Evolutionary conservation across 2,329 filamentous ascomycete genomes (phyloP), one percentile per base, ranked within the genome.

Genomic region (Phoma sp.): DNA sequence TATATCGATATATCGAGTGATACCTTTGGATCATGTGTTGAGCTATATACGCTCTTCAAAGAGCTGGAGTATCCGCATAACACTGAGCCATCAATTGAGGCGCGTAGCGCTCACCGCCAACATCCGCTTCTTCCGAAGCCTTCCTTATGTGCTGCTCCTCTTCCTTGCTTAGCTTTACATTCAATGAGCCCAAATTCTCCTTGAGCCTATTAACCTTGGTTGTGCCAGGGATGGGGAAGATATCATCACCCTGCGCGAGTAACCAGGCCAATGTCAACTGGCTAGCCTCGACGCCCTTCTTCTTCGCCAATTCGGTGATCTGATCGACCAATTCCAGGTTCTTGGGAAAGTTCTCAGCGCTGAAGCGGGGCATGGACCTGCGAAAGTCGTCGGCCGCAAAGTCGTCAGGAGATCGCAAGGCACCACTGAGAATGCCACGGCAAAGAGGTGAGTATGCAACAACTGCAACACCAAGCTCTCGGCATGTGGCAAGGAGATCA

Each of bases 221-320:
- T 9, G 71, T 75, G 7, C 83, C 83, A 0, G 82, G 82, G 52
- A 83, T 89, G 0, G 87, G 83, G 61, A 90, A 81, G 72, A 65
- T 71, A 50, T 69, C 75, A 5, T 82, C 80, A 74, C 80, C 75
- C 48, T 78, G 74, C 6, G 64, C 65, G 55, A 75, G 24, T 36
- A 76, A 42, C 73, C 75, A 77, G 6, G 73, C 72, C n/a, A 77
- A 55, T 0, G 83, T 81, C 41, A 90, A 66, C 66, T 90, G 87
- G 0, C 79, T 78, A 0, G 83, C 61, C 0, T 86, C 86, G 40
- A 77, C 78, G 3, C 75, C 79, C 71, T 89, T 87, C 57, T 69
- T 60, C 48, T 68, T 62, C 7, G 74, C 75, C 6, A 77, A 41
- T 13, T 58, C 58, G 0, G 47, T 57, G 18, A 77, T 61, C 22